Base-by-base conservation (phyloP, 148 eudicot species). In the Rhododendron mucronatum region DNA sequence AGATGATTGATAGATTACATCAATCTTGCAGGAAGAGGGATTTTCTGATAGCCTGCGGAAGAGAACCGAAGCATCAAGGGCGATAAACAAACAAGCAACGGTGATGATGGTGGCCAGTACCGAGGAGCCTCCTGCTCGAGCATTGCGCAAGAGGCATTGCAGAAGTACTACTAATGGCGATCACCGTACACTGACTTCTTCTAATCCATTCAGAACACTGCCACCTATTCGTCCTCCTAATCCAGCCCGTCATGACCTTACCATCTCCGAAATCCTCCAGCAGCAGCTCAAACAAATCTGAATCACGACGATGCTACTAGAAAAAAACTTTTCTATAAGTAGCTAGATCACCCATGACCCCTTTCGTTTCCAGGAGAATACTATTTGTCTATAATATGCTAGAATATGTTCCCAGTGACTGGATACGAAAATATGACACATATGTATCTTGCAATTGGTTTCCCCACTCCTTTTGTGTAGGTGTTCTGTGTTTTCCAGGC, bases 81-180 rank as follows among this genome's bases (percentile, higher is more conserved):
- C 20, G 50, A 1, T 69, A 57, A 77, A 83, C 61, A 88, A 86
- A 78, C 84, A 88, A 51, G 61, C 53, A 86, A 69, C 14, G 77
- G 13, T 39, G 44, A 50, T n/a, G 65, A 33, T 61, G 47, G 57
- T 78, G 20, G 33, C 69, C 28, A 14, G 35, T 26, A 10, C 74
- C 5, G 69, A 67, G 11, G 83, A 88, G 80, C 69, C 86, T 55
- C 90, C 84, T 78, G 26, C 48, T 23, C 85, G 81, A 69, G 81
- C 84, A 83, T 61, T 86, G 78, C 86, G 90, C 53, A 88, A 88
- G 85, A 80, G 88, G 82, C 87, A 82, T 77, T 87, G 86, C 57
- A 82, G 71, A 28, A 84, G 69, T 55, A 75, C 85, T 45, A 48
- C 85, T 50, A 37, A 26, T 11, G 61, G 74, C 15, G 87, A 77